Percentiles rank a stretch among this genome's conserved stretches.
phyloP scores from a whole-genome alignment of 768 basidiomycete genomes.

The Russula sp. region DNA sequence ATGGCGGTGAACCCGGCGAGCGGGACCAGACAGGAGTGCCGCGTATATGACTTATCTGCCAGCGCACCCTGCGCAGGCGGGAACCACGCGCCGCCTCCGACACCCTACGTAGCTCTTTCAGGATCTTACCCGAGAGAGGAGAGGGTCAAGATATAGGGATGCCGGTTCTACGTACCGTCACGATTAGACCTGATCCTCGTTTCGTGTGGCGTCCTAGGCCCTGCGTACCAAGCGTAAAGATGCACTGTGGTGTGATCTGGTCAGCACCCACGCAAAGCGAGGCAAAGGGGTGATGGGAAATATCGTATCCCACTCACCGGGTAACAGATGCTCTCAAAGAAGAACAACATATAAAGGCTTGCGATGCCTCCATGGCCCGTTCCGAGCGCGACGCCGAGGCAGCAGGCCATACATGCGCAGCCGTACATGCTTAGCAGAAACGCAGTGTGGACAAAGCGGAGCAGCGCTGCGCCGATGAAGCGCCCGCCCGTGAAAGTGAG shows the following conservation, averaged over 20 bases:
- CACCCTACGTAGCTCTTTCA: constrained; percentile 34
- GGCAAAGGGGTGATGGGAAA: no score
- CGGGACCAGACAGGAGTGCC: constrained; percentile 55
- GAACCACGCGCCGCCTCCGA: constrained; percentile 64
- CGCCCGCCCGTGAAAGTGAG: constrained; percentile 61
- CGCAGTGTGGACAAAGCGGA: constrained; percentile 61
- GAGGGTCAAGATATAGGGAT: no score
- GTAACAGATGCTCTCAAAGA: constrained; percentile 27
- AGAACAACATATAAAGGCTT: constrained; percentile 61
- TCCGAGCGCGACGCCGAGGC: constrained; percentile 44
- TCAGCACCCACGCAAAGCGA: not conserved
- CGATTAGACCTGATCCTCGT: constrained; percentile 55
- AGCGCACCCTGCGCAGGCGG: constrained; percentile 54
- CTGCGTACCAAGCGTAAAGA: constrained; percentile 62
- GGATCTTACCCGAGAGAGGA: not conserved
- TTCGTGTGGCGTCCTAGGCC: constrained; percentile 57
- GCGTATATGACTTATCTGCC: constrained; percentile 44
- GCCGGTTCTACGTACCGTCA: constrained; percentile 40
- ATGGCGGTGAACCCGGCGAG: constrained; percentile 53
- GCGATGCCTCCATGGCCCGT: constrained; percentile 52
- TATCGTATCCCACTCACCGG: not conserved
- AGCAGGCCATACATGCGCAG: constrained; percentile 43
- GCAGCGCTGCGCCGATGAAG: constrained; percentile 54
- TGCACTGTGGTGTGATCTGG: constrained; percentile 34
- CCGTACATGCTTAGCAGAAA: constrained; percentile 52